Base-by-base conservation (phyloP, 176 grass and related monocot genomes). In the Dactylis glomerata region DNA sequence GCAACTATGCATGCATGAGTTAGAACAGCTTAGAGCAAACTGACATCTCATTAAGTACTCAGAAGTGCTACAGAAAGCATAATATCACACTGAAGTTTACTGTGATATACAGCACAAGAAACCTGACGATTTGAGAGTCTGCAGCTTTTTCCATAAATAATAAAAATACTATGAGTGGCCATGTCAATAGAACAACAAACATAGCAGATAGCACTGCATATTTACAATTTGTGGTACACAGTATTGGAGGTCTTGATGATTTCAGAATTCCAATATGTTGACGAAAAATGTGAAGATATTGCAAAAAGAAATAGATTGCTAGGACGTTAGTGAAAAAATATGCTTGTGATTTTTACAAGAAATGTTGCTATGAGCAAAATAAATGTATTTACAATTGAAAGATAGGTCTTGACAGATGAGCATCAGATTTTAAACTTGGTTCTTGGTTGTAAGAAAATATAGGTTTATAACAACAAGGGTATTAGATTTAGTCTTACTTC, bases 401-500 rank as follows among this genome's bases (percentile, higher is more conserved):
- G 30, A 19, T 47, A 44, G 49, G n/a, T 23, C 45, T 80, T 12
- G 23, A 70, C 2, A 78, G 75, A 89, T 77, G 23, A 4, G 72
- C n/a, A 47, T 68, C 69, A 76, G n/a, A 57, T 20, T 56, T 55
- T 46, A 68, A 57, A 28, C 28, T 58, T 63, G 54, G 19, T 33
- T 51, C 27, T 51, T 56, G 19, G 32, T 57, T 36, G 51, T 55
- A 57, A 55, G 10, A 70, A 72, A 82, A 34, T 71, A 72, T 74
- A 83, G 52, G 40, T 57, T 10, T 38, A 71, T 51, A 81, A 40
- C 27, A 81, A 87, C 22, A 27, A 71, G 38, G 69, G n/a, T 11
- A 77, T 30, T 83, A 87, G 44, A 80, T 66, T 65, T 62, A 77
- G 8, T 82, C 82, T 78, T 92, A 93, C 96, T 89, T 93, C 22